phyloP scores from a whole-genome alignment of 2,329 filamentous ascomycete species.

The Coniosporium tulheliwenetii region DNA sequence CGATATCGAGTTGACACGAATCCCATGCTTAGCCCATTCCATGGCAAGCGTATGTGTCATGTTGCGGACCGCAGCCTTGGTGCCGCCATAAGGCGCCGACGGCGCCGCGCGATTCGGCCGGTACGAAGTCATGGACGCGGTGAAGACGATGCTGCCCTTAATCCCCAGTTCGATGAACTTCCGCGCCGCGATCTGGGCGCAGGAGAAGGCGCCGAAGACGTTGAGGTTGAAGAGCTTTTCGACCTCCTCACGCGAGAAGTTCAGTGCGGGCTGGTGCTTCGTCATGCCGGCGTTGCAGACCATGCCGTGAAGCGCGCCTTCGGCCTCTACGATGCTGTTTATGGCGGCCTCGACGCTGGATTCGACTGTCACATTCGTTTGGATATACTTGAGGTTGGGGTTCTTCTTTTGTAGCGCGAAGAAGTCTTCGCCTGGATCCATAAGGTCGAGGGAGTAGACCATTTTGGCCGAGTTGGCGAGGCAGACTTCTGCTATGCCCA shows the following conservation, averaged over 20 bases:
- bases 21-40: constrained; percentile 17
- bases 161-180: constrained; percentile 6
- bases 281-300: constrained; percentile 14
- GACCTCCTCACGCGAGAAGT: constrained; percentile 13
- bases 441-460: constrained; percentile 14
- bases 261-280: constrained; percentile 15
- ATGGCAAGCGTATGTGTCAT: constrained; percentile 23
- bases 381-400: constrained; percentile 12
- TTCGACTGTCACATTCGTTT: constrained; percentile 14
- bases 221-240: constrained; percentile 13
- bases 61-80: constrained; percentile 25
- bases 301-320: constrained; percentile 13
- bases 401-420: constrained; percentile 10
- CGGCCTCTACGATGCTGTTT: constrained; percentile 10
- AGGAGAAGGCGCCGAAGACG: constrained; percentile 5
- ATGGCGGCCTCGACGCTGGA: constrained; percentile 11
- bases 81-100: constrained; percentile 23
- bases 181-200: constrained; percentile 3
- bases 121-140: constrained; percentile 3
- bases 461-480: constrained; percentile 12
- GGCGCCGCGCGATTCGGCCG: constrained; percentile 11
- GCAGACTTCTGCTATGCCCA: constrained; percentile 15
- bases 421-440: constrained; percentile 14
- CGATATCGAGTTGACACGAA: constrained; percentile 16
- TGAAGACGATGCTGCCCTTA: constrained; percentile 3